Evolutionary conservation across 768 basidiomycete genomes (phyloP).

Genomic region (Krasilnikovozyma curviuscula): DNA sequence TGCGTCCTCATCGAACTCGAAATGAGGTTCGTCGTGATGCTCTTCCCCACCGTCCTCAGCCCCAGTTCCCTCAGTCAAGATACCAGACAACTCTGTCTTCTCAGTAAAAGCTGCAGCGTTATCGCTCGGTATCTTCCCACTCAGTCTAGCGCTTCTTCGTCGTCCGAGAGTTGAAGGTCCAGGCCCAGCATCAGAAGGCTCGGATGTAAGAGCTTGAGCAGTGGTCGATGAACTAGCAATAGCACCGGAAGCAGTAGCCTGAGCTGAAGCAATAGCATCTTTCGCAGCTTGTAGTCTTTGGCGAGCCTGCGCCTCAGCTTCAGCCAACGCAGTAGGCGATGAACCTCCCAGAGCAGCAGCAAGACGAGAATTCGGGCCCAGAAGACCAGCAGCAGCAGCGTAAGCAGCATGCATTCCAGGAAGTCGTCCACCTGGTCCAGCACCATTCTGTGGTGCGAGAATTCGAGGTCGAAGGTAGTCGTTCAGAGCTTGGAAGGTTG

Average conservation of each 20-base stretch:
- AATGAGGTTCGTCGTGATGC: neutral
- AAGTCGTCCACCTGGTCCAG: constrained; percentile 31
- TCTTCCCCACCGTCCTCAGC: too few relatives aligned
- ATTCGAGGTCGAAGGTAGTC: constrained; percentile 87
- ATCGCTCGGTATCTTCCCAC: constrained; percentile 38
- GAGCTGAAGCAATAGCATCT: constrained; percentile 13
- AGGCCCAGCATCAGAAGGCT: constrained; percentile 25
- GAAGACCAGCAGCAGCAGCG: constrained; percentile 49
- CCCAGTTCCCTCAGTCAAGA: constrained; percentile 2
- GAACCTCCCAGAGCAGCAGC: neutral
- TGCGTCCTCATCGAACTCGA: neutral
- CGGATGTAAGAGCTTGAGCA: constrained; percentile 21
- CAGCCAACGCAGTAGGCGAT: neutral
- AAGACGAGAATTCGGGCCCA: constrained; percentile 28
- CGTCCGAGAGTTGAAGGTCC: constrained; percentile 31
- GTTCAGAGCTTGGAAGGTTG: constrained; percentile 89
- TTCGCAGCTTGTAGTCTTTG: neutral
- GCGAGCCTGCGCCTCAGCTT: neutral
- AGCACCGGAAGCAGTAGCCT: constrained; percentile 21
- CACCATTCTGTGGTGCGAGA: constrained; percentile 32
- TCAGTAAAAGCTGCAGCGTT: neutral
- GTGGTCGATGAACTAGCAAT: constrained; percentile 1
- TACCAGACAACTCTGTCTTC: constrained; percentile 14
- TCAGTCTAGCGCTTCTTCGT: constrained; percentile 65
- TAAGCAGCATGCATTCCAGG: constrained; percentile 83